Conservation (phyloP, 2,329 filamentous ascomycete species). For the Pestalotiopsis sp. region DNA sequence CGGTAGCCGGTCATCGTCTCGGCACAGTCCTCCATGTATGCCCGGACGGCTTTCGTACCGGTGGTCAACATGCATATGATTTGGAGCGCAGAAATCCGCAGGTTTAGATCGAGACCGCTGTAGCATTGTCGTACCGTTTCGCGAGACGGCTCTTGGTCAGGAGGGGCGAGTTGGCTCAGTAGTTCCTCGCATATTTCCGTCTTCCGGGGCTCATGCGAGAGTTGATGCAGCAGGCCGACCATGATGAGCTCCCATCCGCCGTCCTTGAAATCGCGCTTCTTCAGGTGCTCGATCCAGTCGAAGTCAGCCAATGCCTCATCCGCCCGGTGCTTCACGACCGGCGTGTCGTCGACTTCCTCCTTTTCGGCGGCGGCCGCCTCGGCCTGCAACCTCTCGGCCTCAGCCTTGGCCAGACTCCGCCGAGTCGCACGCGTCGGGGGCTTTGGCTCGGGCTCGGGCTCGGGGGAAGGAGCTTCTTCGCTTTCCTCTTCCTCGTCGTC, state of each 20-base stretch:
- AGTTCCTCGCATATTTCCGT: conserved; percentile 78
- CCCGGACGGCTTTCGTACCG: conserved; percentile 83
- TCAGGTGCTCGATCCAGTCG: conserved; percentile 84
- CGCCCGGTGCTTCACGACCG: conserved; percentile 65
- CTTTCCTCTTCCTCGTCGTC: conserved; percentile 63
- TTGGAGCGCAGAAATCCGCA: conserved; percentile 78
- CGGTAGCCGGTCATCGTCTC: conserved; percentile 93
- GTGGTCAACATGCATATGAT: conserved; percentile 85
- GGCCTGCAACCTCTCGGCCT: conserved; percentile 69
- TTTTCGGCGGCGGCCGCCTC: conserved; percentile 59
- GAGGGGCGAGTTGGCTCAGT: conserved; percentile 78
- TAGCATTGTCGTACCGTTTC: conserved; percentile 78
- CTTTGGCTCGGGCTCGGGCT: conserved; percentile 71
- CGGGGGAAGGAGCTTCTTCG: conserved; percentile 58
- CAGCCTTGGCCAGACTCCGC: conserved; percentile 82
- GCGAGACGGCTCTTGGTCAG: conserved; percentile 73
- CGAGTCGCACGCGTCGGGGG: conserved; percentile 74
- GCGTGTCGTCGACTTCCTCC: conserved; percentile 43
- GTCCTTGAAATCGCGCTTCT: conserved; percentile 80
- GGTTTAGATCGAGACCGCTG: conserved; percentile 77
- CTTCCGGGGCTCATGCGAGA: conserved; percentile 75
- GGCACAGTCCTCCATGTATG: conserved; percentile 89
- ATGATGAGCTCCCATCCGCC: conserved; percentile 93
- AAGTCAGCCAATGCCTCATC: conserved; percentile 75
- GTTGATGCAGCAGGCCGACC: conserved; percentile 81